These are phyloP conservation scores for Hygrophoropsis aurantiaca DNA, from an alignment of 768 basidiomycete genomes.

Conservation along the genomic window DNA sequence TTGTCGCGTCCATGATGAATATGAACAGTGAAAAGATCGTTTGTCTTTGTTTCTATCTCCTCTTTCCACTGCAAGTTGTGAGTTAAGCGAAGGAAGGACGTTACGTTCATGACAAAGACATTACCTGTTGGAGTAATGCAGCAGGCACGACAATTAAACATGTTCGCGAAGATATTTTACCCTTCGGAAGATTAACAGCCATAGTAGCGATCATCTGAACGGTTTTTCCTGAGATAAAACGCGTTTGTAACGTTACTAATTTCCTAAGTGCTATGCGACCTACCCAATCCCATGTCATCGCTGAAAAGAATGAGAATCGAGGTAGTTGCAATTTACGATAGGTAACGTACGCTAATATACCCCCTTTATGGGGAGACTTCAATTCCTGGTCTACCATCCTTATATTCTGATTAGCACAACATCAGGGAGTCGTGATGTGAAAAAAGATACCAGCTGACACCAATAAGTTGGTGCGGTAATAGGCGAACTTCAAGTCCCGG, in stretches of 20 bases:
- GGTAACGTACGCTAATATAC: constrained; percentile 56
- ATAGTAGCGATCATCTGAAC: constrained; percentile 82
- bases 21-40: constrained; percentile 58
- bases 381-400: constrained; percentile 72
- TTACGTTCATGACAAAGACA: constrained; percentile 1
- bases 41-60: constrained; percentile 68
- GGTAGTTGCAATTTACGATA: neutral
- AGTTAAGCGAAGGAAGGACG: neutral
- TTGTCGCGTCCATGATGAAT: constrained; percentile 76
- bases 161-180: constrained; percentile 46
- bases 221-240: constrained; percentile 52
- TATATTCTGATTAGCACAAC: neutral
- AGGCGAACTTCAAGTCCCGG: constrained; percentile 71
- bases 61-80: constrained; percentile 58
- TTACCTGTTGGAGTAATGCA: constrained; percentile 68
- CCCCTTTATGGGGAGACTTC: constrained; percentile 48
- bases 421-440: neutral
- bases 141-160: constrained; percentile 79
- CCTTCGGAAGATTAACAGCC: constrained; percentile 58
- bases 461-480: constrained; percentile 74
- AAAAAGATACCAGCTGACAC: constrained; percentile 61
- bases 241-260: neutral
- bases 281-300: constrained; percentile 71
- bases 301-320: constrained; percentile 28
- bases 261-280: neutral